Evolutionary conservation across 352 stramenopile species (phyloP).

Genomic region (Globisporangium rhizosaccharum): DNA sequence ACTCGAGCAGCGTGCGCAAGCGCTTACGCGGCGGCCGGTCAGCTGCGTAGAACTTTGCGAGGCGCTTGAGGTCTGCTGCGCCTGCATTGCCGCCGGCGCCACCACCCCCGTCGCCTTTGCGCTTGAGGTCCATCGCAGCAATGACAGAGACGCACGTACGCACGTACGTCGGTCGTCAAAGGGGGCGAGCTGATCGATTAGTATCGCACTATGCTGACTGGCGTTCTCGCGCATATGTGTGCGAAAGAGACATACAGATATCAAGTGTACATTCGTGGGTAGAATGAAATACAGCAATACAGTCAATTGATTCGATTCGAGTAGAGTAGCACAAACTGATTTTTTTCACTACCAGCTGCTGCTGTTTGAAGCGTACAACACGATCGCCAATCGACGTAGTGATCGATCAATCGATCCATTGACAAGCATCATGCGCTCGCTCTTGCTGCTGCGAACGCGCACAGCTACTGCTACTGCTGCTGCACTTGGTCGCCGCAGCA

Average conservation of each 20-base stretch:
- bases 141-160: too few relatives aligned
- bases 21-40: constrained; percentile 81
- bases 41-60: constrained; percentile 83
- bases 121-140: constrained; percentile 10
- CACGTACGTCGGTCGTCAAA: background rate
- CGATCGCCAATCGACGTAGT: background rate
- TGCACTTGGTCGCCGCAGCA: constrained; percentile 7
- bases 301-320: too few relatives aligned
- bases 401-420: background rate
- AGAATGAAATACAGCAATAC: too few relatives aligned
- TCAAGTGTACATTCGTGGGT: too few relatives aligned
- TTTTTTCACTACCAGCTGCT: too few relatives aligned
- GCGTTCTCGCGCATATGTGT: too few relatives aligned
- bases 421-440: background rate
- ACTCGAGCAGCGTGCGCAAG: constrained; percentile 77
- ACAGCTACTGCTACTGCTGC: background rate
- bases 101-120: constrained; percentile 6
- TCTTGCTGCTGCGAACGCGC: background rate
- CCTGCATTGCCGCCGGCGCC: background rate
- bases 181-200: too few relatives aligned
- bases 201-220: background rate
- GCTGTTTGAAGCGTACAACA: background rate
- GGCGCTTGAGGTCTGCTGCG: constrained; percentile 58
- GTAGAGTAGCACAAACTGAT: too few relatives aligned
- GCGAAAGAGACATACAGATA: too few relatives aligned